Evolutionary conservation across 345 rosid species (phyloP).

Genomic region (Eucalyptus camaldulensis): DNA sequence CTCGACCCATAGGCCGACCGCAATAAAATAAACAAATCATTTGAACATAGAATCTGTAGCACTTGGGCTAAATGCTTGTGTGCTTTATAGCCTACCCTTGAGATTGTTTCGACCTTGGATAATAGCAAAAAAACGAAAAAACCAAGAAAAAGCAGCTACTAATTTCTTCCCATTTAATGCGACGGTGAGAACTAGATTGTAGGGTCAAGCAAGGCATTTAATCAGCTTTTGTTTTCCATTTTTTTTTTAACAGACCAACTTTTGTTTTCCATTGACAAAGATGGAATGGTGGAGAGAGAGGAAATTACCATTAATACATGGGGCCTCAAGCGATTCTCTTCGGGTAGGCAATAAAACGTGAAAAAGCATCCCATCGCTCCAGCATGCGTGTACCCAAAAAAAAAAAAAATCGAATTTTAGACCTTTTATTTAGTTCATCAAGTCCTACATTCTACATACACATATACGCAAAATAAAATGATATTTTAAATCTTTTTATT

Average conservation of each 20-base stretch:
- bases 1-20: not conserved
- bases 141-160: not conserved
- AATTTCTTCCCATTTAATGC: not conserved
- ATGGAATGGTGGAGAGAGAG: not conserved
- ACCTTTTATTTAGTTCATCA: not conserved
- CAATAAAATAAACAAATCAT: not conserved
- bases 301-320: not conserved
- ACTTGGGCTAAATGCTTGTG: not conserved
- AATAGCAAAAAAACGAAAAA: not conserved
- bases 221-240: not conserved
- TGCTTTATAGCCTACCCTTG: not conserved
- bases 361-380: not conserved
- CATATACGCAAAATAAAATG: rapidly evolving
- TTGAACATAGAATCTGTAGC: not conserved
- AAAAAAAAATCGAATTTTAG: not conserved
- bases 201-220: not conserved
- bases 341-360: not conserved
- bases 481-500: not conserved
- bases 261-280: not conserved
- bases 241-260: not conserved
- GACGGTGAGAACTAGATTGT: not conserved
- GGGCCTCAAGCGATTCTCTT: not conserved
- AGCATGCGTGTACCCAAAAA: not conserved
- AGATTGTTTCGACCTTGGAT: not conserved
- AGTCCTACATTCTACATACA: not conserved